Percentiles rank a stretch among this genome's conserved stretches.
Evolutionary conservation across 176 grass and related monocot genomes (phyloP).

Genomic region (maize (Zea mays)): Zm-B73-REFERENCE-NAM-5.0 NC_050104.1:50856501-50857000

Average conservation of each 20-base stretch:
- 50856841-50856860: background rate
- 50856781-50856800: background rate
- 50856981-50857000: background rate
- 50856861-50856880: background rate
- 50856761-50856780: conserved; percentile 20
- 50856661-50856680: conserved; percentile 23
- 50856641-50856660: conserved; percentile 42
- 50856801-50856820: conserved; percentile 22
- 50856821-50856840: conserved; percentile 19
- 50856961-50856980: background rate
- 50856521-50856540: conserved; percentile 34
- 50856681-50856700: conserved; percentile 40
- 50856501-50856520: background rate
- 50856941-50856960: background rate
- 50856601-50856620: background rate
- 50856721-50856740: conserved; percentile 44
- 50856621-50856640: conserved; percentile 35
- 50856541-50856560: conserved; percentile 22
- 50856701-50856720: conserved; percentile 50
- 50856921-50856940: background rate
- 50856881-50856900: background rate
- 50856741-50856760: background rate
- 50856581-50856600: conserved; percentile 45
- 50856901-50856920: background rate
- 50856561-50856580: conserved; percentile 41